Percentiles rank a stretch among this genome's conserved stretches.
phyloP scores from a whole-genome alignment of 192 early-diverging fungal species.

The Coemansia reversa region DNA sequence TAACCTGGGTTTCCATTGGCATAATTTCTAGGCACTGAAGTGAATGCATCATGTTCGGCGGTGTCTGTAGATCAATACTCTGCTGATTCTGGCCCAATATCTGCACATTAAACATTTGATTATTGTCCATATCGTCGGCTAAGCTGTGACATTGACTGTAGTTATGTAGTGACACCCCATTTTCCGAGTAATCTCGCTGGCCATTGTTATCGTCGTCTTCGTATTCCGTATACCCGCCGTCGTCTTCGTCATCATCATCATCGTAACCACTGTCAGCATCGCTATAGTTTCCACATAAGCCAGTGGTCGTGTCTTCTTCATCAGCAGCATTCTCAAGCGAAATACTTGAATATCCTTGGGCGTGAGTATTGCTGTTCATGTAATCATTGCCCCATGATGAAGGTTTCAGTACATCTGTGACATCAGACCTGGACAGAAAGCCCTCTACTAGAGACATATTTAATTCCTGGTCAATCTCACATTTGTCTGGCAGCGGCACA shows the following conservation, averaged over 20 bases:
- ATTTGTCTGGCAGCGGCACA: not conserved
- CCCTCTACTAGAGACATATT: conserved; percentile 25
- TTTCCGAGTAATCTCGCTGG: not conserved
- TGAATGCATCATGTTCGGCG: conserved; percentile 5
- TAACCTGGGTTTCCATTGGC: not conserved
- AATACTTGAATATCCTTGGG: not conserved
- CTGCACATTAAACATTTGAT: not conserved
- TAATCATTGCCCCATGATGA: conserved; percentile 10
- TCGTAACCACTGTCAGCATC: conserved; percentile 24
- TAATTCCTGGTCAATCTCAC: conserved; percentile 5
- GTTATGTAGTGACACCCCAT: not conserved
- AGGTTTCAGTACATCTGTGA: conserved; percentile 26
- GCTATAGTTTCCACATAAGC: conserved; percentile 4
- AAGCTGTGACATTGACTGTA: not conserved
- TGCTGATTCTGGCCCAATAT: not conserved
- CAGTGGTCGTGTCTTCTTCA: not conserved
- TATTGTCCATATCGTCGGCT: not conserved
- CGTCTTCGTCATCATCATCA: conserved; percentile 18
- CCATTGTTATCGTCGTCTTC: conserved; percentile 1
- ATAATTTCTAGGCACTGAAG: conserved; percentile 10
- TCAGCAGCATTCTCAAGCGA: not conserved
- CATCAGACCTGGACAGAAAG: conserved; percentile 27
- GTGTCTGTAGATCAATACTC: not conserved
- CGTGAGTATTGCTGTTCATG: not conserved
- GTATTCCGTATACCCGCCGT: not conserved